Percentiles rank a stretch among this genome's conserved stretches.
Conservation (phyloP, 306 rosid genomes). For the Prunus salicina region DNA sequence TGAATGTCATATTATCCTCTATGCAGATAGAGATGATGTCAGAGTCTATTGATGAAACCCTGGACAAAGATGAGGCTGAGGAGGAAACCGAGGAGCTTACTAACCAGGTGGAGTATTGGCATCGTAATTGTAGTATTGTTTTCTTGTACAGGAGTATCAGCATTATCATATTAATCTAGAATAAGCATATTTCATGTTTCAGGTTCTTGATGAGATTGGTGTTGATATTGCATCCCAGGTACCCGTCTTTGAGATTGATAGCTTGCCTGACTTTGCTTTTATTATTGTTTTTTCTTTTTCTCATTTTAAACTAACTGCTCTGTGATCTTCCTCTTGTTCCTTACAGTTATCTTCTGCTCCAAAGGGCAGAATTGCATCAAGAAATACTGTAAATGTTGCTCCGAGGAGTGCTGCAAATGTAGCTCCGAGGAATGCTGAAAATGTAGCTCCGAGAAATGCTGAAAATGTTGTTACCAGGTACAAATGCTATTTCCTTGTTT, state of each 20-base stretch:
- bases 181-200: background rate
- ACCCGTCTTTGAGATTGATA: conserved; percentile 23
- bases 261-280: conserved; percentile 7
- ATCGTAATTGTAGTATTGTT: conserved; percentile 11
- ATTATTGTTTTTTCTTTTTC: background rate
- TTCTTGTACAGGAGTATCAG: background rate
- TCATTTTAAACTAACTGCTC: background rate
- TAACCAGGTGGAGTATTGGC: conserved; percentile 60
- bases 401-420: conserved; percentile 45
- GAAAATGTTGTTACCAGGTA: conserved; percentile 60
- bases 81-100: conserved; percentile 99
- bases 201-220: conserved; percentile 99
- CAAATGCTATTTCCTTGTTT: background rate
- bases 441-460: conserved; percentile 53
- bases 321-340: conserved; percentile 3
- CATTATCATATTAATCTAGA: background rate
- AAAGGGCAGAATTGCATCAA: conserved; percentile 86
- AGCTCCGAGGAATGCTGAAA: conserved; percentile 58
- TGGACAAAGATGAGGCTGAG: conserved; percentile 97
- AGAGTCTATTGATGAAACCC: conserved; percentile 92
- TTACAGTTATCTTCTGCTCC: conserved; percentile 93
- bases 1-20: background rate
- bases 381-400: conserved; percentile 54
- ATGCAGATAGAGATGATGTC: conserved; percentile 99
- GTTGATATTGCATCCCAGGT: conserved; percentile 99